Evolutionary conservation across 1,284 basidiomycete species (phyloP).

Genomic region (Cryptococcus amylolentus): DNA sequence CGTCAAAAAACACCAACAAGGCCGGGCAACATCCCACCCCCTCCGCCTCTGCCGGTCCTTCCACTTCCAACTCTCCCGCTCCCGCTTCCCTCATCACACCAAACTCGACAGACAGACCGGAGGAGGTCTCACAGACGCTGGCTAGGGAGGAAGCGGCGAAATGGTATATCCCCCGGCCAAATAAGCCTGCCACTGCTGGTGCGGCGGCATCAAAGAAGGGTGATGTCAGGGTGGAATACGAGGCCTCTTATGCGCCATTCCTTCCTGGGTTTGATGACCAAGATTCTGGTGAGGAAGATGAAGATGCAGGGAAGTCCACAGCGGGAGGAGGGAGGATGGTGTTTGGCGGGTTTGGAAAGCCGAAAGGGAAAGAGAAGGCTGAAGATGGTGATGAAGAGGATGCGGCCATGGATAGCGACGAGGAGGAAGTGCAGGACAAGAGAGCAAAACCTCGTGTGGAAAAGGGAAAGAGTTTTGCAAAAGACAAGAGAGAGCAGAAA

Average conservation of each 20-base stretch:
- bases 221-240: conserved; percentile 16
- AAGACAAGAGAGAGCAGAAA: neutral
- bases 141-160: conserved; percentile 17
- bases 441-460: neutral
- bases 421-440: neutral
- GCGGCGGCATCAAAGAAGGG: neutral
- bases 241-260: conserved; percentile 33
- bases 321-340: conserved; percentile 13
- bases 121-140: conserved; percentile 1
- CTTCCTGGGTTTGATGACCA: conserved; percentile 5
- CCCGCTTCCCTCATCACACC: neutral
- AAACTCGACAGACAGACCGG: neutral
- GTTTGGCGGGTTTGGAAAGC: conserved; percentile 13
- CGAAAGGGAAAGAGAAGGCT: conserved; percentile 2
- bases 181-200: neutral
- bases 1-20: neutral
- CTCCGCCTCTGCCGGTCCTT: conserved; percentile 2
- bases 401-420: conserved; percentile 3
- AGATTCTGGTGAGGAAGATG: neutral
- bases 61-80: neutral
- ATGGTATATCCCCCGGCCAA: conserved; percentile 25
- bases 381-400: neutral
- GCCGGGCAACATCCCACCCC: conserved; percentile 4
- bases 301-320: neutral
- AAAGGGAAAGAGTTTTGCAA: neutral